Conservation (phyloP, 2,329 filamentous ascomycete species). For the Aspergillus pseudotamarii region DNA sequence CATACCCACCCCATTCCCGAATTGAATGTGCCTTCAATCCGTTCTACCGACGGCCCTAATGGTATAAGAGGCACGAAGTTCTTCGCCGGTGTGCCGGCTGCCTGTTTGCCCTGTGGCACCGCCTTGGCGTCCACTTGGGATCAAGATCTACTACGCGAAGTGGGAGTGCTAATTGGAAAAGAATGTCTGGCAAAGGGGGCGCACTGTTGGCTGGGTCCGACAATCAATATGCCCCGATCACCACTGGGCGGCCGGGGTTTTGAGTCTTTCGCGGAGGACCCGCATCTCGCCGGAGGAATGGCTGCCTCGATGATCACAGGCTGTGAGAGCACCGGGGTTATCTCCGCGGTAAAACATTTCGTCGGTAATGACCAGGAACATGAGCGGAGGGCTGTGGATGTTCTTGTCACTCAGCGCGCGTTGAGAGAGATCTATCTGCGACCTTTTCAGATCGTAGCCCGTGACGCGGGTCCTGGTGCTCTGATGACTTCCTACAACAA, state of each 20-base stretch:
- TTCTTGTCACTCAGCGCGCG: constrained; percentile 47
- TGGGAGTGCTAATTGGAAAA: constrained; percentile 66
- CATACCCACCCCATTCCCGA: constrained; percentile 64
- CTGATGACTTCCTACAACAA: constrained; percentile 59
- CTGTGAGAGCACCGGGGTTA: constrained; percentile 68
- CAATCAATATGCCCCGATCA: constrained; percentile 64
- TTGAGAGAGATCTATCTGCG: constrained; percentile 61
- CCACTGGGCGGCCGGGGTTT: constrained; percentile 41
- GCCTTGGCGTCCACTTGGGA: constrained; percentile 63
- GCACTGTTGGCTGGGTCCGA: constrained; percentile 63
- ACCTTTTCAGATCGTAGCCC: constrained; percentile 60
- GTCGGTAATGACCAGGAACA: constrained; percentile 40
- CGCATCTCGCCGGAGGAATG: constrained; percentile 25
- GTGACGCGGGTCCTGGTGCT: constrained; percentile 53
- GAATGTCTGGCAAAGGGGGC: constrained; percentile 65
- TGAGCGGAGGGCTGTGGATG: constrained; percentile 33
- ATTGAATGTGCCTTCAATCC: constrained; percentile 65
- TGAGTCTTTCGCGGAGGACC: constrained; percentile 32
- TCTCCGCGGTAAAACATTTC: constrained; percentile 70
- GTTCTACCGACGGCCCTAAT: constrained; percentile 70
- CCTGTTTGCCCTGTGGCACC: constrained; percentile 65
- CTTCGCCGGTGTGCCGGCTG: constrained; percentile 64
- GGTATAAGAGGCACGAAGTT: constrained; percentile 69
- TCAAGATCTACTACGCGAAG: constrained; percentile 55
- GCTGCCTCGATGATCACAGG: constrained; percentile 56